Base-by-base conservation (phyloP, 495 filamentous ascomycete species). In the Tetracladium marchalianum region DNA sequence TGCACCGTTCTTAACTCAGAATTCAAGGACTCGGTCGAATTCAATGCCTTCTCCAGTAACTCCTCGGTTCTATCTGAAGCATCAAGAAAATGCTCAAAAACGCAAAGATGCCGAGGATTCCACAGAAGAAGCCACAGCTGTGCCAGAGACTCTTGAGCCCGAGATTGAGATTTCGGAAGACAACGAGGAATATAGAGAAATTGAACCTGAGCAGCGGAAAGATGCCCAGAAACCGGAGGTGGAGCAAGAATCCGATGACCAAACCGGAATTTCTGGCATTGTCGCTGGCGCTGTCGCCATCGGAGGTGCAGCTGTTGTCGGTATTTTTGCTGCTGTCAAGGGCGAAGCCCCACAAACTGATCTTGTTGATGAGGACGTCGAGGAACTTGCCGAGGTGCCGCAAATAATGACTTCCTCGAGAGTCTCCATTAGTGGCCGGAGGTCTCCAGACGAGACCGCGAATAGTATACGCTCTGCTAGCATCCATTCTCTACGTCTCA, bases 361-460 rank as follows among this genome's bases (percentile, higher is more conserved):
- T 16, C 55, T 57, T 10, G 58, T 51, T 24, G 52, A 60, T 1
- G 55, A 55, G 11, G 65, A 68, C 5, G 66, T 54, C 9, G 69
- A 73, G 15, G 62, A 68, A 8, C 62, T 67, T 17, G 57, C 60
- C n/a, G 71, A 75, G 51, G 72, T 75, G 50, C 66, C 72, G 12
- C 62, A 72, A 47, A 74, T 78, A 45, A 56, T 76, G 48, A 75
- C 69, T 4, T 75, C 72, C 0, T 73, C 72, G 18, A 61, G 74
- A 31, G 59, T 76, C n/a, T 78, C 74, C 1, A 69, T 78, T 32
- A 64, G 67, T 41, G 71, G 70, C 24, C 46, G 41, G 15, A 42
- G 54, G 5, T 46, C 53, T 39, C 53, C 51, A 17, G 54, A 60
- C 22, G 47, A 53, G n/a, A 5, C 19, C 4, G 43, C 31, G 2